phyloP scores from a whole-genome alignment of 2,329 filamentous ascomycete genomes.

The Daldinia sp. region DNA sequence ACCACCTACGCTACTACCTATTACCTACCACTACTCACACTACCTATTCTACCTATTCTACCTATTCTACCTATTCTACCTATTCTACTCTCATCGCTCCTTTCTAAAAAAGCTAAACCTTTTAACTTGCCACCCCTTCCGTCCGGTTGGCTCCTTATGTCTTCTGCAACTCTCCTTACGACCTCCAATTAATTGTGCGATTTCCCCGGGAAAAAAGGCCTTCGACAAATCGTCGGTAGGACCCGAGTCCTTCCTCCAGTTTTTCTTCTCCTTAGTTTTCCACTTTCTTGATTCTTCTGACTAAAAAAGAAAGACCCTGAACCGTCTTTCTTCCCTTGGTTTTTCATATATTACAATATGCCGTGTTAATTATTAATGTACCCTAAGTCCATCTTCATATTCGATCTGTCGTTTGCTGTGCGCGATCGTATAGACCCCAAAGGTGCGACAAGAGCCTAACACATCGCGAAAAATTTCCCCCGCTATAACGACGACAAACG shows the following conservation, averaged over 20 bases:
- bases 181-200: conserved; percentile 31
- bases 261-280: conserved; percentile 19
- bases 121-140: conserved; percentile 35
- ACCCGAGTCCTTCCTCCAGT: conserved; percentile 25
- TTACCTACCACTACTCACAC: too few relatives aligned
- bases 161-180: conserved; percentile 13
- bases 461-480: conserved; percentile 30
- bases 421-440: conserved; percentile 31
- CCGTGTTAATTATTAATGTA: conserved; percentile 35
- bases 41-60: neutral
- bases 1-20: too few relatives aligned
- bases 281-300: conserved; percentile 18
- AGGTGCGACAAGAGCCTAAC: conserved; percentile 21
- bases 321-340: conserved; percentile 14
- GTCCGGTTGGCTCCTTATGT: conserved; percentile 30
- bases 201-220: conserved; percentile 23
- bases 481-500: conserved; percentile 31
- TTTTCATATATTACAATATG: conserved; percentile 34
- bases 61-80: neutral
- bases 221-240: conserved; percentile 15
- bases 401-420: conserved; percentile 34
- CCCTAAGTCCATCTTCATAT: conserved; percentile 27
- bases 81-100: conserved; percentile 9
- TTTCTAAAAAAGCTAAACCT: conserved; percentile 21
- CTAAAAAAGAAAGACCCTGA: conserved; percentile 29